These are phyloP conservation scores for Paecilomyces variotii DNA, from an alignment of 2,329 filamentous ascomycete species.

Conservation along the genomic window DNA sequence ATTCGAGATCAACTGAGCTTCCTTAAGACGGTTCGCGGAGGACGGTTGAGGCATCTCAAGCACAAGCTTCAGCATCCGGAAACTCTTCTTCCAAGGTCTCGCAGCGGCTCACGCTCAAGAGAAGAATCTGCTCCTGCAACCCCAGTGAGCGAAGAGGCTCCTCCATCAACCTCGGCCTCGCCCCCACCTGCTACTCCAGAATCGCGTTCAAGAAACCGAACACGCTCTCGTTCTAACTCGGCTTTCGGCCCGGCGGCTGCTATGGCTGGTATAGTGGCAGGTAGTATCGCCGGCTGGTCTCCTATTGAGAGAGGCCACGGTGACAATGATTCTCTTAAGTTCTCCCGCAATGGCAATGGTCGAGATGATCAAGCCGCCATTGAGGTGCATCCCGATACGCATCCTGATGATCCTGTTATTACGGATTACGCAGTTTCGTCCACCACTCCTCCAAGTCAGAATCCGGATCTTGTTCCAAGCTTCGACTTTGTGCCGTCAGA, in stretches of 20 bases:
- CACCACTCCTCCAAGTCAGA: constrained; percentile 39
- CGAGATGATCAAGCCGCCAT: constrained; percentile 36
- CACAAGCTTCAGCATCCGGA: constrained; percentile 55
- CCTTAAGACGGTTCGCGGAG: constrained; percentile 56
- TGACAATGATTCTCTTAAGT: constrained; percentile 30
- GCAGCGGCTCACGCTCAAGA: constrained; percentile 33
- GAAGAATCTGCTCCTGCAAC: constrained; percentile 46
- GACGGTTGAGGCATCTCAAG: constrained; percentile 51
- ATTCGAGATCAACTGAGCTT: constrained; percentile 57
- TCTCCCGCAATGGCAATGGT: constrained; percentile 27
- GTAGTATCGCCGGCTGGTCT: constrained; percentile 58
- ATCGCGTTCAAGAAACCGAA: constrained; percentile 40
- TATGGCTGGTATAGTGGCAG: constrained; percentile 60
- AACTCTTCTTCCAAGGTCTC: constrained; percentile 36
- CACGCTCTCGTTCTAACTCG: constrained; percentile 52
- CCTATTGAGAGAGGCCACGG: constrained; percentile 44
- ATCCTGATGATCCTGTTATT: constrained; percentile 38
- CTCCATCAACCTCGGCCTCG: constrained; percentile 11
- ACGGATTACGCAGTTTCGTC: constrained; percentile 22
- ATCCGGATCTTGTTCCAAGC: constrained; percentile 36
- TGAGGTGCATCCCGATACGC: constrained; percentile 41
- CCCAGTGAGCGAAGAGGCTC: constrained; percentile 43
- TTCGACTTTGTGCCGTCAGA: constrained; percentile 34
- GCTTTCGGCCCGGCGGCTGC: constrained; percentile 53
- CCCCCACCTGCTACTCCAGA: constrained; percentile 47